phyloP scores from a whole-genome alignment of 257 asterid genomes.

The Buddleja alternifolia region DNA sequence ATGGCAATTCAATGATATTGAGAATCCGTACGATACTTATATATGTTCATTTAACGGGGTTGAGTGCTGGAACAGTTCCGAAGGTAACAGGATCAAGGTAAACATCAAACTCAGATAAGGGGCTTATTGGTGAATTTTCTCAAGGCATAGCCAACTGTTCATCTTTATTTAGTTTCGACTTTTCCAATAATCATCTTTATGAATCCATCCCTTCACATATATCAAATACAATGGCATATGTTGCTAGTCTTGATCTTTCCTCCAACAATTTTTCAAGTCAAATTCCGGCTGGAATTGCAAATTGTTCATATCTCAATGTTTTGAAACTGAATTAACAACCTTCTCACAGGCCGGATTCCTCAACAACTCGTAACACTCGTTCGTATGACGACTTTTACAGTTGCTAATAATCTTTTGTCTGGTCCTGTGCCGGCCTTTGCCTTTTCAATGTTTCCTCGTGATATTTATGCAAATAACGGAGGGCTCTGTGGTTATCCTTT shows the following conservation, averaged over 20 bases:
- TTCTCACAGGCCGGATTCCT: too few relatives aligned
- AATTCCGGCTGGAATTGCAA: not conserved
- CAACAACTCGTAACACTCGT: too few relatives aligned
- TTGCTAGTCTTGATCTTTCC: too few relatives aligned
- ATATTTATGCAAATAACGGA: too few relatives aligned
- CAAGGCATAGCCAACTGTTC: slow-evolving; percentile 12
- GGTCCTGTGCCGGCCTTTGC: too few relatives aligned
- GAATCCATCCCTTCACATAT: too few relatives aligned
- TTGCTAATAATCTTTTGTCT: too few relatives aligned
- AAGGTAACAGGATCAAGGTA: not conserved
- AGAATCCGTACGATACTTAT: not conserved
- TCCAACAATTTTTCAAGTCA: not conserved
- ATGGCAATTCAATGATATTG: slow-evolving; percentile 1
- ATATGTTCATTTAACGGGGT: not conserved
- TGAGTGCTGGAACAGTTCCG: not conserved
- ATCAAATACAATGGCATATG: too few relatives aligned
- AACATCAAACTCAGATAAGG: slow-evolving; percentile 4
- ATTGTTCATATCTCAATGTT: not conserved
- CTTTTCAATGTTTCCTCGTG: too few relatives aligned
- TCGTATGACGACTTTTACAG: too few relatives aligned
- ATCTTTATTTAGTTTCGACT: not conserved
- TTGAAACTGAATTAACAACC: too few relatives aligned
- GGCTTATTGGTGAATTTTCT: slow-evolving; percentile 13
- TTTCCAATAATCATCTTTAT: slow-evolving; percentile 3
- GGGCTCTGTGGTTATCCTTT: too few relatives aligned